phyloP scores from a whole-genome alignment of 2,329 filamentous ascomycete species.

The Cadophora sp. region DNA sequence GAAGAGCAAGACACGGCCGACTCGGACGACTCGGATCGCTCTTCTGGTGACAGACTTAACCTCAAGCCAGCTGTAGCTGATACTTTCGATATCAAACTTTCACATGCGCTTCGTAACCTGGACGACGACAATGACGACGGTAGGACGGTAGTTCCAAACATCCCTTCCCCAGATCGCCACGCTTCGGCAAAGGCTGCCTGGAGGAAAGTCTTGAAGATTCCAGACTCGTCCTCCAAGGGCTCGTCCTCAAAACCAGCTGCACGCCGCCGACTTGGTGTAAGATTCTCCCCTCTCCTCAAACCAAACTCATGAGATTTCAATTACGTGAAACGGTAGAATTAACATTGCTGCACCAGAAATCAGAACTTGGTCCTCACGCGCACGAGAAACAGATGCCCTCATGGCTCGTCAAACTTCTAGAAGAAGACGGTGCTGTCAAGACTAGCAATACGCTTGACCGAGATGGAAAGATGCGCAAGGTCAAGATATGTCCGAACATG shows the following conservation, averaged over 20 bases:
- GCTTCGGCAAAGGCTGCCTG: conserved; percentile 40
- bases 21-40: conserved; percentile 23
- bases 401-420: conserved; percentile 69
- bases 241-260: conserved; percentile 18
- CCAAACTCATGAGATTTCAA: not conserved
- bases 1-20: conserved; percentile 34
- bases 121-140: conserved; percentile 26
- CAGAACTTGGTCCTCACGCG: conserved; percentile 74
- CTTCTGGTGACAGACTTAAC: conserved; percentile 28
- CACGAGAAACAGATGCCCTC: conserved; percentile 77
- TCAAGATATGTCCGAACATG: conserved; percentile 55
- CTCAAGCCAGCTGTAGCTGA: conserved; percentile 26
- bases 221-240: conserved; percentile 29
- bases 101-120: conserved; percentile 38
- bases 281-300: conserved; percentile 26
- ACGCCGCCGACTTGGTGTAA: conserved; percentile 46
- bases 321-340: conserved; percentile 27
- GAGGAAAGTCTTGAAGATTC: conserved; percentile 46
- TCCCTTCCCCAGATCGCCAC: conserved; percentile 31
- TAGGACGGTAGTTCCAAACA: not conserved
- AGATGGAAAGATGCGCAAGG: conserved; percentile 51
- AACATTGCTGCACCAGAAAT: conserved; percentile 47
- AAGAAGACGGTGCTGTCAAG: conserved; percentile 59
- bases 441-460: conserved; percentile 57
- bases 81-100: conserved; percentile 39